Evolutionary conservation across 2,329 filamentous ascomycete species (phyloP).

Genomic region (Paramyrothecium sp.): DNA sequence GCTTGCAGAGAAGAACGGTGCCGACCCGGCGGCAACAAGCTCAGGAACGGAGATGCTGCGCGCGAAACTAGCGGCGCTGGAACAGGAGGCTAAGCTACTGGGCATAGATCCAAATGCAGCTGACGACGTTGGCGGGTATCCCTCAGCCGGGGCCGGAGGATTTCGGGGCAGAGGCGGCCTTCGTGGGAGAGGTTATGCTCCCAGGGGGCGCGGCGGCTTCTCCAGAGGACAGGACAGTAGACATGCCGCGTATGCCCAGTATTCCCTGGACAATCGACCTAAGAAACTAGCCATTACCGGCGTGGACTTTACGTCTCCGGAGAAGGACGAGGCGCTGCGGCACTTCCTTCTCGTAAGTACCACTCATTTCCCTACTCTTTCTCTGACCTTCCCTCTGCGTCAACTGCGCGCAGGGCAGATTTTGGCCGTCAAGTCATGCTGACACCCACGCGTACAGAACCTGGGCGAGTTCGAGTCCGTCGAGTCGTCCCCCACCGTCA

Average conservation of each 20-base stretch:
- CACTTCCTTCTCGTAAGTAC: slow-evolving; percentile 67
- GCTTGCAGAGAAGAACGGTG: slow-evolving; percentile 31
- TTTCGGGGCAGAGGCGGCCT: slow-evolving; percentile 29
- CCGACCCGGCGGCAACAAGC: slow-evolving; percentile 22
- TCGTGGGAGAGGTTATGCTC: slow-evolving; percentile 24
- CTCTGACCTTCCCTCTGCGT: no score
- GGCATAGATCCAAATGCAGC: slow-evolving; percentile 61
- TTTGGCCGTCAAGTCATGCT: slow-evolving; percentile 1
- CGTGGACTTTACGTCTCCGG: slow-evolving; percentile 59
- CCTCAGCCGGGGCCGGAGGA: slow-evolving; percentile 26
- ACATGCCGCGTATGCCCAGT: slow-evolving; percentile 57
- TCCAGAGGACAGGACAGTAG: slow-evolving; percentile 44
- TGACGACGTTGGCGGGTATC: slow-evolving; percentile 42
- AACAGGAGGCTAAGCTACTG: slow-evolving; percentile 68
- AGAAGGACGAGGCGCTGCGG: slow-evolving; percentile 67
- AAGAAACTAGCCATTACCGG: slow-evolving; percentile 65
- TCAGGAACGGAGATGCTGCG: slow-evolving; percentile 64
- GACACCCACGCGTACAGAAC: slow-evolving; percentile 37
- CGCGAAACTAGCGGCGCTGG: slow-evolving; percentile 69
- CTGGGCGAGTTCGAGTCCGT: slow-evolving; percentile 63
- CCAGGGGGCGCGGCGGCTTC: slow-evolving; percentile 35
- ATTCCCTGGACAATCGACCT: slow-evolving; percentile 74
- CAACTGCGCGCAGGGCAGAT: neutral
- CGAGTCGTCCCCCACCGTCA: slow-evolving; percentile 42
- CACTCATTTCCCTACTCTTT: neutral